Percentiles rank a stretch among this genome's conserved stretches.
Conservation (phyloP, 495 filamentous ascomycete genomes). For the Aspergillus kassunensis region DNA sequence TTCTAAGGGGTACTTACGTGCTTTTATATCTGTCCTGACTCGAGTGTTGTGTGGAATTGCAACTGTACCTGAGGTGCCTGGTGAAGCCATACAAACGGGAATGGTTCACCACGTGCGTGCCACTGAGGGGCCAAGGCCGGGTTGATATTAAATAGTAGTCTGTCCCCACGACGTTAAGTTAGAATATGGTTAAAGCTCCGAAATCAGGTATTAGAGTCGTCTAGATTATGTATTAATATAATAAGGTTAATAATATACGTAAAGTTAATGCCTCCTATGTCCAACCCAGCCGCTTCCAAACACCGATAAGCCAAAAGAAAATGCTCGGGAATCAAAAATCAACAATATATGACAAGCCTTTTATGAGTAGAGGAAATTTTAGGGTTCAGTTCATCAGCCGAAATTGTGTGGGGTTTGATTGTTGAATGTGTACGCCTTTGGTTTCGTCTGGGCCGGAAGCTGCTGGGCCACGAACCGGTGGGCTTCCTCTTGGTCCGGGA, state of each 20-base stretch:
- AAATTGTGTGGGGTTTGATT: conserved; percentile 40
- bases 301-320: conserved; percentile 13
- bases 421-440: conserved; percentile 43
- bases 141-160: no score
- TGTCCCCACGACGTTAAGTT: no score
- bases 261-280: conserved; percentile 19
- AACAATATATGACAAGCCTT: conserved; percentile 4
- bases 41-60: no score
- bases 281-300: conserved; percentile 16
- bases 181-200: conserved; percentile 1
- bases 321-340: conserved; percentile 17
- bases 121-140: no score
- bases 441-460: conserved; percentile 35
- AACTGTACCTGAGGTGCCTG: no score
- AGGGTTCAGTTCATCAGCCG: conserved; percentile 2
- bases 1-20: no score
- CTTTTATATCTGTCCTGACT: no score
- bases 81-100: no score
- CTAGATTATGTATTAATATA: conserved; percentile 21
- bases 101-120: no score
- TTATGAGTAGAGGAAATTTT: conserved; percentile 12
- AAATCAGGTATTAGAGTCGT: conserved; percentile 5
- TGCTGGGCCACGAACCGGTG: conserved; percentile 38
- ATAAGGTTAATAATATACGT: conserved; percentile 19
- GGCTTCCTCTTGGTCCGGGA: conserved; percentile 40